phyloP scores from a whole-genome alignment of 208 protist genomes.

The Lotmaria passim region DNA sequence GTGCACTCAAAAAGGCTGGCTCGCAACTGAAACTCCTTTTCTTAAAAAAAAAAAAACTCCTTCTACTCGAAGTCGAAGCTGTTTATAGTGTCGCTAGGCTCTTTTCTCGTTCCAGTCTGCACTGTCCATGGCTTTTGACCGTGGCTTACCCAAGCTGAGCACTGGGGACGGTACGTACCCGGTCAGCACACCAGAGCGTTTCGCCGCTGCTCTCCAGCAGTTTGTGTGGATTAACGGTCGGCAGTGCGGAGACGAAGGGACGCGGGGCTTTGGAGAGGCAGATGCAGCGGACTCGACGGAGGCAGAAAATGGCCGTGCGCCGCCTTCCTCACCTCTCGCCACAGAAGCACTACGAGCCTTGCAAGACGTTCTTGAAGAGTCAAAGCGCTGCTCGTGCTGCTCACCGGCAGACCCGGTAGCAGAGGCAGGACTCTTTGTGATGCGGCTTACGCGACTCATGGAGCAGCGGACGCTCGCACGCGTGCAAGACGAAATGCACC shows the following conservation, averaged over 20 bases:
- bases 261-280: neutral
- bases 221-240: conserved; percentile 24
- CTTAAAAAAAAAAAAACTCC: no score
- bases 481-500: conserved; percentile 8
- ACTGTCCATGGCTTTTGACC: conserved; percentile 5
- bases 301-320: neutral
- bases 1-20: no score
- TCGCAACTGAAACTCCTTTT: no score
- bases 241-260: neutral
- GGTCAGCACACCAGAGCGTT: conserved; percentile 13
- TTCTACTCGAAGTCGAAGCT: no score
- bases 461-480: conserved; percentile 31
- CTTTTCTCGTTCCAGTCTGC: no score
- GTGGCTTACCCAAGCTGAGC: neutral
- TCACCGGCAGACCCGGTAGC: conserved; percentile 17
- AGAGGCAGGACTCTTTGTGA: conserved; percentile 32
- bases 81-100: no score
- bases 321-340: neutral
- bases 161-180: neutral
- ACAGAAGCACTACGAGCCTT: conserved; percentile 5
- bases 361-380: neutral
- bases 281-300: neutral
- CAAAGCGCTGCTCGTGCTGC: neutral
- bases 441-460: conserved; percentile 41
- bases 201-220: conserved; percentile 22